Percentiles rank a stretch among this genome's conserved stretches.
These are phyloP conservation scores for Tagetes patula DNA, from an alignment of 129 eudicot genomes.

Conservation along the genomic window DNA sequence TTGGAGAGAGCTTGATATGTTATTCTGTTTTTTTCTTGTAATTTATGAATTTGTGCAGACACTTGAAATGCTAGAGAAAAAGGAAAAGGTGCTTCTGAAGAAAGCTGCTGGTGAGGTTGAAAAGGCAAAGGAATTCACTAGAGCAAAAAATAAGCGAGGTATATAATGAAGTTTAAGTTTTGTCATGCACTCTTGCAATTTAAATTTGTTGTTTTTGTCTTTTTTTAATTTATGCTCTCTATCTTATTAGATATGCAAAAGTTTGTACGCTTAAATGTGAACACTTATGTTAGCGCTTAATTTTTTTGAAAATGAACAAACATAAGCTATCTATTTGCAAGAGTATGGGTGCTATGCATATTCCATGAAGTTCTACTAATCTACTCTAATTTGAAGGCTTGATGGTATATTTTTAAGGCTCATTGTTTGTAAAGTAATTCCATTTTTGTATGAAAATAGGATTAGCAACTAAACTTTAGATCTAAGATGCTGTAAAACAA, in stretches of 20 bases:
- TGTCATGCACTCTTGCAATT: neutral
- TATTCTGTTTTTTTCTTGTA: neutral
- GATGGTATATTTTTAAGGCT: neutral
- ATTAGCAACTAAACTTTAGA: neutral
- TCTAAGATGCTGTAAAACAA: neutral
- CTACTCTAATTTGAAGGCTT: conserved; percentile 1
- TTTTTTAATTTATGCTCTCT: neutral
- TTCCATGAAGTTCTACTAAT: neutral
- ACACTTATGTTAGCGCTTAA: neutral
- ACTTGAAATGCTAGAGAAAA: conserved; percentile 61
- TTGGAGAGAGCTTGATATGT: neutral
- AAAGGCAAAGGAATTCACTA: conserved; percentile 55
- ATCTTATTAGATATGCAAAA: neutral
- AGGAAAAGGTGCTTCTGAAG: conserved; percentile 53
- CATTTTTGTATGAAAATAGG: neutral
- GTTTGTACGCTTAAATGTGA: neutral
- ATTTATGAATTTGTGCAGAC: conserved; percentile 35
- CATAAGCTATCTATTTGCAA: neutral
- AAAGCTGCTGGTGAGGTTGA: conserved; percentile 57
- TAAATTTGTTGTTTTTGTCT: conserved; percentile 3
- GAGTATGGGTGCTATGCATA: neutral
- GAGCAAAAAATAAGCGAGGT: conserved; percentile 58
- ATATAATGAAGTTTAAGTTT: conserved; percentile 9
- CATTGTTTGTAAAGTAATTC: neutral
- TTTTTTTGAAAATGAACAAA: neutral